Evolutionary conservation across 2,329 filamentous ascomycete genomes (phyloP).

Genomic region (Ophiosphaerella korrae): DNA sequence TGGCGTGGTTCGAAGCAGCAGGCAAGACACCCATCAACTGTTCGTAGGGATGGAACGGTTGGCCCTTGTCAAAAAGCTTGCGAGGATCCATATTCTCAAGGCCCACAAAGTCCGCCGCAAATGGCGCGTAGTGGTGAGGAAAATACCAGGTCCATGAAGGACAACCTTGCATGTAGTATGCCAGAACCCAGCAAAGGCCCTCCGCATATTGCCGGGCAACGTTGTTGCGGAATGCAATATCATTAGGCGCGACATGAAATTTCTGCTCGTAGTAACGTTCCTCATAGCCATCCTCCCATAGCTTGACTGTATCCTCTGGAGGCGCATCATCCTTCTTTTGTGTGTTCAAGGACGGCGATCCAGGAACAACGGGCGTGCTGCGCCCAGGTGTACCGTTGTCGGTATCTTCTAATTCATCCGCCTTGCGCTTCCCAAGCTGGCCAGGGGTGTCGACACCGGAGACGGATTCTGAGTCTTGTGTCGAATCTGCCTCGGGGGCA

Average conservation of each 20-base stretch:
- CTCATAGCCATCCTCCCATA: slow-evolving; percentile 95
- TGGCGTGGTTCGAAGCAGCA: slow-evolving; percentile 87
- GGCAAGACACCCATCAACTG: slow-evolving; percentile 98
- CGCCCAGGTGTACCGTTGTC: slow-evolving; percentile 64
- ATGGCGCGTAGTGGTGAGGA: slow-evolving; percentile 97
- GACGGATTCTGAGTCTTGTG: slow-evolving; percentile 29
- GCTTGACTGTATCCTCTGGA: slow-evolving; percentile 77
- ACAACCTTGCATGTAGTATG: slow-evolving; percentile 98
- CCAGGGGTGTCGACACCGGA: slow-evolving; percentile 52
- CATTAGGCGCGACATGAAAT: slow-evolving; percentile 80
- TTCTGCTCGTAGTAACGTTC: slow-evolving; percentile 98
- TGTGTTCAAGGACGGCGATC: slow-evolving; percentile 53
- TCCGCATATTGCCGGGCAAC: slow-evolving; percentile 93
- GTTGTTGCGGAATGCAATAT: slow-evolving; percentile 84
- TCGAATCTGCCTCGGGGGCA: slow-evolving; percentile 30
- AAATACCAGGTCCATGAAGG: slow-evolving; percentile 99
- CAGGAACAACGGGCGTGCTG: slow-evolving; percentile 58
- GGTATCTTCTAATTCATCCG: slow-evolving; percentile 68
- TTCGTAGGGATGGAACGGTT: slow-evolving; percentile 88
- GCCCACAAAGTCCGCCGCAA: slow-evolving; percentile 91
- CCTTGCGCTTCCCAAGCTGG: slow-evolving; percentile 76
- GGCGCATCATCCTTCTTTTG: slow-evolving; percentile 59
- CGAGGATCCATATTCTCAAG: slow-evolving; percentile 71
- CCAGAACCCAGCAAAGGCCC: slow-evolving; percentile 90
- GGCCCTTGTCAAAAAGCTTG: slow-evolving; percentile 81